phyloP scores from a whole-genome alignment of 495 filamentous ascomycete species.

The Schizothecium vesticola region DNA sequence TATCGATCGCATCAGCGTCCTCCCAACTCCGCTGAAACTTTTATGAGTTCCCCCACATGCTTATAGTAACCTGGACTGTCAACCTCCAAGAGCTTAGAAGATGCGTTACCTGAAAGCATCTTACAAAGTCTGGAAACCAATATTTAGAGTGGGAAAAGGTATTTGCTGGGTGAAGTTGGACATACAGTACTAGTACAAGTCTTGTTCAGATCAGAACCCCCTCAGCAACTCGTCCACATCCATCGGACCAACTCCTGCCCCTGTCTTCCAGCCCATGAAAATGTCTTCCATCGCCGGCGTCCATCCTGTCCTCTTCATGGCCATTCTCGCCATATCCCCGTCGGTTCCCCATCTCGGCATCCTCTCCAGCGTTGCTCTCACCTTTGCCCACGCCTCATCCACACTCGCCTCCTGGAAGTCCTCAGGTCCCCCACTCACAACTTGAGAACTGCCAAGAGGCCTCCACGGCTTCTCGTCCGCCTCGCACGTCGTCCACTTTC shows the following conservation, averaged over 20 bases:
- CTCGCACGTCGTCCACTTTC: slow-evolving; percentile 37
- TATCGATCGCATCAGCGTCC: too few species aligned
- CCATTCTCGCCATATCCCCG: neutral
- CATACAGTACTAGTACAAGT: neutral
- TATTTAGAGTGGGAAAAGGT: too few species aligned
- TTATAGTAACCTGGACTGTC: too few species aligned
- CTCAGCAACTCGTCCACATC: neutral
- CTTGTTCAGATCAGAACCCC: neutral
- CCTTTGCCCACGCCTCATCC: neutral
- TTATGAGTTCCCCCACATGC: too few species aligned
- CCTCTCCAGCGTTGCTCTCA: neutral
- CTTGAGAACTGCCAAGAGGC: neutral
- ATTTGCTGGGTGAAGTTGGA: neutral
- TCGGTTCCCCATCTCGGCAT: neutral
- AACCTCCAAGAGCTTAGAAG: too few species aligned
- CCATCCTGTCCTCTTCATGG: neutral
- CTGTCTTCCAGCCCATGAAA: neutral
- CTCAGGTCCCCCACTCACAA: neutral
- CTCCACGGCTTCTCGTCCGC: slow-evolving; percentile 35
- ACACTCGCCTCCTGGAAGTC: neutral
- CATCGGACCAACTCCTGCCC: neutral
- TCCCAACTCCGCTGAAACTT: too few species aligned
- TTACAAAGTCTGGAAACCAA: too few species aligned
- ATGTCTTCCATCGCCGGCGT: neutral
- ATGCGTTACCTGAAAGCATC: too few species aligned